Conservation (phyloP, 139 green algal genomes). For the Coccomyxa sp. region DNA sequence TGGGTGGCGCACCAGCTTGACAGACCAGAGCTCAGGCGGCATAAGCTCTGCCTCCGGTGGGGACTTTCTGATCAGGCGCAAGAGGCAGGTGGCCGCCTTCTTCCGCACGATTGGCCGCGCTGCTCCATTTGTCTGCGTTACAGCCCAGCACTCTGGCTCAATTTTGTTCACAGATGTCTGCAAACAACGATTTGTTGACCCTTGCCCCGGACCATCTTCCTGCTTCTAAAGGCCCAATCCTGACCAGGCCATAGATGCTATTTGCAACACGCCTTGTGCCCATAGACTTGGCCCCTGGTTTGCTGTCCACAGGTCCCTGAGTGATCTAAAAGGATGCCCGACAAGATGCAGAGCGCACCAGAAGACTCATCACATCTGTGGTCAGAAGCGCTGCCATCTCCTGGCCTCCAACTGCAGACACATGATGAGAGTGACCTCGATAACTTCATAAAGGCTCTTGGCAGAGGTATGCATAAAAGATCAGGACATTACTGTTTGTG, state of each 20-base stretch:
- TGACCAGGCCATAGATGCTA: background rate
- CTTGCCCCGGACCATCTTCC: too few relatives aligned
- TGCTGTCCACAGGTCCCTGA: background rate
- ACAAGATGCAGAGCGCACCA: constrained; percentile 48
- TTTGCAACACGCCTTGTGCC: background rate
- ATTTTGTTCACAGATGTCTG: background rate
- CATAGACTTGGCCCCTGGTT: background rate
- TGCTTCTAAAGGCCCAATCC: too few relatives aligned
- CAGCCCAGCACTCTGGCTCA: background rate
- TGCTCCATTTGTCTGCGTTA: constrained; percentile 59
- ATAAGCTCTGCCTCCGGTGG: constrained; percentile 61
- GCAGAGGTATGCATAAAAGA: background rate
- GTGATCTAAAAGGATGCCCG: background rate
- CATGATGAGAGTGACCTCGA: constrained; percentile 3
- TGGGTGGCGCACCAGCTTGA: constrained; percentile 38
- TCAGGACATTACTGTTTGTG: background rate
- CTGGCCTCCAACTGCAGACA: constrained; percentile 82
- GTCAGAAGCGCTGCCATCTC: constrained; percentile 94
- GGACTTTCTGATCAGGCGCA: constrained; percentile 90
- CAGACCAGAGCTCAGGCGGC: constrained; percentile 46
- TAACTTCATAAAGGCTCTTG: background rate
- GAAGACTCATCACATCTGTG: constrained; percentile 85
- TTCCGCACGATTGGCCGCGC: constrained; percentile 88
- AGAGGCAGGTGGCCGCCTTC: constrained; percentile 93
- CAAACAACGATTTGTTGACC: background rate